Conservation (phyloP, 139 green algal species). For the Asterochloris sp. region DNA sequence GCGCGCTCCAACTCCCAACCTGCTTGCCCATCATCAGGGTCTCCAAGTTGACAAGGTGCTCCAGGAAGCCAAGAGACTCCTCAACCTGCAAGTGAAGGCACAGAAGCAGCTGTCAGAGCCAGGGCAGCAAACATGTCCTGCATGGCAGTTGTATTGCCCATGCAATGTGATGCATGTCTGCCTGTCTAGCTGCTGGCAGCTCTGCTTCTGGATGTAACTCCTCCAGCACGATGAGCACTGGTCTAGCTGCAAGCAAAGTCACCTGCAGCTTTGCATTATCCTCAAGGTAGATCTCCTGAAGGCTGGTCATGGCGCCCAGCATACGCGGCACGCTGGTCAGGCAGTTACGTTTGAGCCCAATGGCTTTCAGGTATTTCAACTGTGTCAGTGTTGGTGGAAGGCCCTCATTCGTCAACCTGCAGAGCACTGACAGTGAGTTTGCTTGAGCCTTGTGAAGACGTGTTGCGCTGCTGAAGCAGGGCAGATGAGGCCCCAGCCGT, state of each 20-base stretch:
- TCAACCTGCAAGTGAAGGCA: conserved; percentile 1
- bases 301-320: conserved; percentile 14
- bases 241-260: no score
- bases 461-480: not conserved
- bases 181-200: no score
- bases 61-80: conserved; percentile 14
- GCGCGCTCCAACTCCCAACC: conserved; percentile 12
- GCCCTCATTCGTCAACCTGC: conserved; percentile 18
- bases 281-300: conserved; percentile 34
- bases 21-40: conserved; percentile 31
- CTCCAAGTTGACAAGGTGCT: conserved; percentile 17
- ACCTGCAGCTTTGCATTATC: conserved; percentile 28
- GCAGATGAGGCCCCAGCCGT: not conserved
- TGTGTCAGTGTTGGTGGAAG: conserved; percentile 11
- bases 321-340: conserved; percentile 21
- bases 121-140: no score
- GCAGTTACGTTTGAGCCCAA: conserved; percentile 25
- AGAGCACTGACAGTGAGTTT: not conserved
- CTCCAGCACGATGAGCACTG: no score
- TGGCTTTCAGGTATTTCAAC: conserved; percentile 19
- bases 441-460: not conserved
- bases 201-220: no score
- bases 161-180: no score
- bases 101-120: no score
- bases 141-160: no score